phyloP scores from a whole-genome alignment of 192 early-diverging fungal species.

The Coemansia sp. region DNA sequence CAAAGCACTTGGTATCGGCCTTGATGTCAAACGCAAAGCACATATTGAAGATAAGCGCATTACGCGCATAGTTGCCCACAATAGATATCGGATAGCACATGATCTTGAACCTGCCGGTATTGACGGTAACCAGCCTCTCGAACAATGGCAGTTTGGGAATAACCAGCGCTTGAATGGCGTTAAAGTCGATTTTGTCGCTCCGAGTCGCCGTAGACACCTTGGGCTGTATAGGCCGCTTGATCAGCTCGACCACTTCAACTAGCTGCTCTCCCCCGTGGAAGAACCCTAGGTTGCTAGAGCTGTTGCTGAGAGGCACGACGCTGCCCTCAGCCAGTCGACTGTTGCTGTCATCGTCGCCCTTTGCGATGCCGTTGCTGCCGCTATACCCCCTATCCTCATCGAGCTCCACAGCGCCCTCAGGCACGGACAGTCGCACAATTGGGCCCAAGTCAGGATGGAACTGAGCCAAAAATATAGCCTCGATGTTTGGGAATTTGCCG shows the following conservation, averaged over 20 bases:
- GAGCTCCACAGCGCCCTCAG: conserved; percentile 41
- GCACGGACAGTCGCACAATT: conserved; percentile 39
- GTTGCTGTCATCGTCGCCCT: conserved; percentile 3
- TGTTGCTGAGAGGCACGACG: not conserved
- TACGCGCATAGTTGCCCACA: conserved; percentile 63
- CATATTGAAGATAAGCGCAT: conserved; percentile 88
- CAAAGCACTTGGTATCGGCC: conserved; percentile 78
- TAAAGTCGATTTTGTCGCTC: conserved; percentile 47
- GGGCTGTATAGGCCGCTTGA: conserved; percentile 22
- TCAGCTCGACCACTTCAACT: conserved; percentile 13
- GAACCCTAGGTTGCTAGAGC: not conserved
- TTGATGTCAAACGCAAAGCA: conserved; percentile 90
- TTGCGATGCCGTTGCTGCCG: not conserved
- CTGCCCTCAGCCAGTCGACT: not conserved
- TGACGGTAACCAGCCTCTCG: conserved; percentile 48
- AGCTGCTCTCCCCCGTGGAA: conserved; percentile 4
- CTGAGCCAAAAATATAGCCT: conserved; percentile 41
- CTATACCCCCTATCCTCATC: conserved; percentile 19
- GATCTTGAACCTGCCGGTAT: conserved; percentile 39
- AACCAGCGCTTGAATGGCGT: conserved; percentile 47
- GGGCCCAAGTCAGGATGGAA: conserved; percentile 46
- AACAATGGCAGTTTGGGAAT: conserved; percentile 48
- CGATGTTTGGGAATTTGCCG: conserved; percentile 39
- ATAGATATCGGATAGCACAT: conserved; percentile 52
- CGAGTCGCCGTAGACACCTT: not conserved